phyloP scores from a whole-genome alignment of 2,329 filamentous ascomycete genomes.

The Neopestalotiopsis rosae region DNA sequence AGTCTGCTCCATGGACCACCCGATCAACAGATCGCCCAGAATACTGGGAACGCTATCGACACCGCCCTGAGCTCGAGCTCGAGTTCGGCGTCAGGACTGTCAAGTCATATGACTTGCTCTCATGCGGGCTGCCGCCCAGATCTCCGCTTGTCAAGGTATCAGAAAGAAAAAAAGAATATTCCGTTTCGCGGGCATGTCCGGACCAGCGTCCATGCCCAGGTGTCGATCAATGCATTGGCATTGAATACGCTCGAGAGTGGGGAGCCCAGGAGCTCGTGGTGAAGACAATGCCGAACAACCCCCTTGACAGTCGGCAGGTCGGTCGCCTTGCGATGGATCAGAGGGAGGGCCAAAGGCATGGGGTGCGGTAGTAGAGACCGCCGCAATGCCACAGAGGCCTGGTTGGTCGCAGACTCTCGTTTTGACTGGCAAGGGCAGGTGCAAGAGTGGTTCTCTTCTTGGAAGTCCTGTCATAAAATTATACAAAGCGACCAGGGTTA shows the following conservation, averaged over 20 bases:
- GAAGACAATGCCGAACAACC: background rate
- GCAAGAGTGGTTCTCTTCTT: background rate
- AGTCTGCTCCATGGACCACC: background rate
- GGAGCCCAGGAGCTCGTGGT: background rate
- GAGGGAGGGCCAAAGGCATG: background rate
- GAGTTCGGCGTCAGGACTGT: background rate
- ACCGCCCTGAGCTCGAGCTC: background rate
- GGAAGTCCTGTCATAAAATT: background rate
- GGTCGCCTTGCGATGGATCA: background rate
- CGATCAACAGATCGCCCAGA: background rate
- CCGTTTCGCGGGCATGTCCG: constrained; percentile 4
- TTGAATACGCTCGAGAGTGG: background rate
- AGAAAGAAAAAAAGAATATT: background rate
- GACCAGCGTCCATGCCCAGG: constrained; percentile 4
- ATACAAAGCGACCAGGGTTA: background rate
- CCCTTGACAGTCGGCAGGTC: background rate
- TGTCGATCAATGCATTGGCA: constrained; percentile 11
- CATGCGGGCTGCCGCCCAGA: constrained; percentile 14
- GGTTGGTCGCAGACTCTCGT: background rate
- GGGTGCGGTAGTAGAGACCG: background rate
- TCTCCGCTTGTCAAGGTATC: constrained; percentile 10
- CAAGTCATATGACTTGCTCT: constrained; percentile 15
- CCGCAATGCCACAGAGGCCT: background rate
- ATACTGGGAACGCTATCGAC: background rate
- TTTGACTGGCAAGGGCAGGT: background rate